phyloP scores from a whole-genome alignment of 2,329 filamentous ascomycete genomes.

The Trichoderma breve region DNA sequence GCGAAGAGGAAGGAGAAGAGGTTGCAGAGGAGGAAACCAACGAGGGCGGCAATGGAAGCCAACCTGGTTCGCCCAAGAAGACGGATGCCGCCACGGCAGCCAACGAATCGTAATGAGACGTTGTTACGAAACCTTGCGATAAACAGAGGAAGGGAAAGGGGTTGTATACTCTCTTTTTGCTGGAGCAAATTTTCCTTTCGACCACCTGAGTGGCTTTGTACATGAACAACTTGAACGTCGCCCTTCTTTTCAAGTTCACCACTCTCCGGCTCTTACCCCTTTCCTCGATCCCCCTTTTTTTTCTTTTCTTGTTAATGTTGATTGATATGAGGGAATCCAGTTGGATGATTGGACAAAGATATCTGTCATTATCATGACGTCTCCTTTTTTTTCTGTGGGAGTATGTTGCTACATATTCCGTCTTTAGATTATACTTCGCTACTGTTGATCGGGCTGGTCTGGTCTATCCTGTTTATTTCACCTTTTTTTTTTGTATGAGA shows the following conservation, averaged over 20 bases:
- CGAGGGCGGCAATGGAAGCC: constrained; percentile 18
- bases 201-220: neutral
- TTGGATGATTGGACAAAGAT: constrained; percentile 6
- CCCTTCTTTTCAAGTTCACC: neutral
- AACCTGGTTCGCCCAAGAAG: constrained; percentile 17
- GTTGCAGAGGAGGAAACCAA: constrained; percentile 21
- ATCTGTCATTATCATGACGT: constrained; percentile 9
- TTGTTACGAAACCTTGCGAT: neutral
- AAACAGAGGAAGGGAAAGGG: neutral
- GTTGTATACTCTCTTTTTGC: neutral
- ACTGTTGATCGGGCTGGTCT: neutral
- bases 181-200: neutral
- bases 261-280: neutral
- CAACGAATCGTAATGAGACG: neutral
- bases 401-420: neutral
- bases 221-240: neutral
- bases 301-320: neutral
- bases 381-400: neutral
- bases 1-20: constrained; percentile 26
- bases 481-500: constrained; percentile 1
- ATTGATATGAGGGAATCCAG: constrained; percentile 5
- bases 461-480: neutral
- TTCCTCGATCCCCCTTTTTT: neutral
- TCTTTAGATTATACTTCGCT: neutral
- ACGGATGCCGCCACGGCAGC: neutral